Evolutionary conservation across 306 rosid species (phyloP), one percentile per base, ranked within the genome.

Genomic region (Quercus parvula): DNA sequence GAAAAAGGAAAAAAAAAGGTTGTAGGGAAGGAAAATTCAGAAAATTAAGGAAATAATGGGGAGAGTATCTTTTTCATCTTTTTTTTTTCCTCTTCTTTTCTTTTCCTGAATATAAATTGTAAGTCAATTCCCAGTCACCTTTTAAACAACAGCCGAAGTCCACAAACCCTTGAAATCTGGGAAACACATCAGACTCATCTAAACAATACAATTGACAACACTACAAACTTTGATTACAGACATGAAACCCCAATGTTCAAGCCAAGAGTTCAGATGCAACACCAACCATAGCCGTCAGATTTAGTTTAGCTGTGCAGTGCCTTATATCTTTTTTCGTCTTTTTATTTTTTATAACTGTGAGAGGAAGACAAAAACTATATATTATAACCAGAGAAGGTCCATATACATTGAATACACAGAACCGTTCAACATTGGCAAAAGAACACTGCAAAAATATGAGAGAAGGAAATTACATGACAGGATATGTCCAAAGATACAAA

Each of bases 401-500:
- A 27, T 52, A 38, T 10, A 67, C 38, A 13, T 77, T 6, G 15
- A 14, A 63, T 18, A 24, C 46, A 0, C 54, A 22, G 61, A 31
- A 20, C 6, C 20, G 31, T 76, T 8, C 41, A 18, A 41, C 7
- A 8, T 72, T 28, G 64, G 62, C 57, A 72, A 62, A 0, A 15
- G 33, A 73, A 25, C 19, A 73, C 12, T 70, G 82, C 82, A 68
- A 80, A 70, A 74, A 77, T 64, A 54, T 59, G 71, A 68, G 80
- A 79, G 15, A 59, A 76, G 76, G 31, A 61, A 78, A 84, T 70
- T 86, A 83, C 78, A 83, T 74, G 62, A 66, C 83, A 78, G 72
- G 77, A 78, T 56, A 66, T 28, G 66, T 31, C 74, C 77, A 72
- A 81, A 76, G 79, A 83, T 77, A 83, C 77, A 71, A 11, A 55